Conservation (phyloP, 768 basidiomycete species). For the Macrocybe gigantea region DNA sequence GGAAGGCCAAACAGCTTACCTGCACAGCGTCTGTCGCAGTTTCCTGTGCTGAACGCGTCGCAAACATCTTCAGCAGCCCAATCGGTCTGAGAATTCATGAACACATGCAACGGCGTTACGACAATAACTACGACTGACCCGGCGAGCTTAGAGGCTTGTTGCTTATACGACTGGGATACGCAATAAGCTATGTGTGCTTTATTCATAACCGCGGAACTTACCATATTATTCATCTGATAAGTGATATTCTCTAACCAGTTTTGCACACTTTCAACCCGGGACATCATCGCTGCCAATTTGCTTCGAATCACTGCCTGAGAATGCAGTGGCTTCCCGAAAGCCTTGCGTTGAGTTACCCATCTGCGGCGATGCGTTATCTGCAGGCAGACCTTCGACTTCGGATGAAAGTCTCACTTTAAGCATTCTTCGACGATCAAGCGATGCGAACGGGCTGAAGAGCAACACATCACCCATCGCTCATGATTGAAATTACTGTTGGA, state of each 20-base stretch:
- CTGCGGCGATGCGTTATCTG: conserved; percentile 23
- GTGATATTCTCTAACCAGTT: conserved; percentile 82
- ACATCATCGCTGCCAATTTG: conserved; percentile 82
- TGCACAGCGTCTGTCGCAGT: conserved; percentile 73
- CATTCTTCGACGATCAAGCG: conserved; percentile 49
- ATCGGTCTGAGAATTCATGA: conserved; percentile 41
- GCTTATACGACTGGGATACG: conserved; percentile 50
- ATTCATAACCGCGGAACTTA: conserved; percentile 6
- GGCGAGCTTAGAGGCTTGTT: conserved; percentile 70
- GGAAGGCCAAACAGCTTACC: conserved; percentile 15
- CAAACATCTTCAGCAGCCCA: conserved; percentile 65
- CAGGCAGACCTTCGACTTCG: not conserved
- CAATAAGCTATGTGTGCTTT: not conserved
- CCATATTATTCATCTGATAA: conserved; percentile 84
- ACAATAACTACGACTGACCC: conserved; percentile 37
- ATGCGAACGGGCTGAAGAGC: conserved; percentile 62
- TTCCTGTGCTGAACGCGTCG: conserved; percentile 53
- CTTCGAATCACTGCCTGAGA: conserved; percentile 83
- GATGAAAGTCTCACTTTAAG: conserved; percentile 35
- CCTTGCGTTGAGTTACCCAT: conserved; percentile 85
- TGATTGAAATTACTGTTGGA: conserved; percentile 81
- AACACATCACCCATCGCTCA: conserved; percentile 91
- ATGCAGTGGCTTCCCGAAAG: conserved; percentile 83
- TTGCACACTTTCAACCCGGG: conserved; percentile 60
- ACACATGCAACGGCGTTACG: not conserved